These are phyloP conservation scores for Fusarium fracticaudum DNA, from an alignment of 2,329 filamentous ascomycete species.

Conservation along the genomic window DNA sequence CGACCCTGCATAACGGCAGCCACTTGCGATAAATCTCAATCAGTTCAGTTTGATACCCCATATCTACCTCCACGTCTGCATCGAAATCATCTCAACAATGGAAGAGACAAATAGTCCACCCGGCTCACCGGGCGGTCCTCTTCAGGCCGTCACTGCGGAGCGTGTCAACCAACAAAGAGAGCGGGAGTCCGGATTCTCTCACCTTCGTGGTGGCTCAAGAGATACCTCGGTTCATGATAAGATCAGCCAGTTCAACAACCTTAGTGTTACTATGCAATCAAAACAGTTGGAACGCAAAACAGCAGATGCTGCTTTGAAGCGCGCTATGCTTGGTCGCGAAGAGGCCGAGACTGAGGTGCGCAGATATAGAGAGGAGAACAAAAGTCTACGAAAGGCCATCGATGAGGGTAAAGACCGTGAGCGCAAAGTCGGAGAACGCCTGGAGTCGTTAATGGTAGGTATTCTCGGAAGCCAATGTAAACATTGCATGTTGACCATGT, in stretches of 20 bases:
- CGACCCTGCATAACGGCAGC: conserved; percentile 8
- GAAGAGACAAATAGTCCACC: conserved; percentile 54
- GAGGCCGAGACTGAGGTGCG: conserved; percentile 76
- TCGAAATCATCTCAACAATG: conserved; percentile 25
- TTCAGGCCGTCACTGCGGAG: conserved; percentile 71
- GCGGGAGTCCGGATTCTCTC: conserved; percentile 50
- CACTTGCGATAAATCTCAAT: conserved; percentile 4
- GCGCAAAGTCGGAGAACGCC: conserved; percentile 70
- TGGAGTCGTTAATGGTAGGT: conserved; percentile 76
- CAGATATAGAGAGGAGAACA: conserved; percentile 69
- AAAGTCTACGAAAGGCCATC: conserved; percentile 63
- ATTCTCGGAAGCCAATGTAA: not conserved
- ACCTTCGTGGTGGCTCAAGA: conserved; percentile 53
- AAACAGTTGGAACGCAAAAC: conserved; percentile 71
- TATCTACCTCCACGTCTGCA: not conserved
- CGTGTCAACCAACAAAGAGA: conserved; percentile 64
- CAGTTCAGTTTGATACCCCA: not conserved
- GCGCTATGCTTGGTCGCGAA: conserved; percentile 74
- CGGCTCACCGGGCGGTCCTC: conserved; percentile 65
- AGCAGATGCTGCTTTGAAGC: conserved; percentile 72
- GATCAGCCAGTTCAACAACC: conserved; percentile 77
- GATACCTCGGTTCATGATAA: conserved; percentile 73
- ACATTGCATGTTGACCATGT: conserved; percentile 22
- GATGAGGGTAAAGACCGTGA: conserved; percentile 75
- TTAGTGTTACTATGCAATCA: conserved; percentile 68